Base-by-base conservation (phyloP, 768 basidiomycete genomes). In the Tephrocybe rancida region DNA sequence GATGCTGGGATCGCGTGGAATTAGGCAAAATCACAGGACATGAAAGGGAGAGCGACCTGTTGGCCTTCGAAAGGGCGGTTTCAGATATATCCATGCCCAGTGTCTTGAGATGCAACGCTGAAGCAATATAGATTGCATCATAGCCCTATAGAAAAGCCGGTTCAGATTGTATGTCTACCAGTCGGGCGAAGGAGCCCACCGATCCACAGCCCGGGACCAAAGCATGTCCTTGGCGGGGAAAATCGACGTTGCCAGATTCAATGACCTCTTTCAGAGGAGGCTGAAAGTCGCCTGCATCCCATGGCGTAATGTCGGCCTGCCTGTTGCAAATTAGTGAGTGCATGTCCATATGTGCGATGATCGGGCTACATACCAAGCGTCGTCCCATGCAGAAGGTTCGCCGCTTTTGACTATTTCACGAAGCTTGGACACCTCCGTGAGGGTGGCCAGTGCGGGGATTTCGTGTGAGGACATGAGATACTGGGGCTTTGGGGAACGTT, bases 1-100 rank as follows among this genome's bases (percentile, higher is more conserved):
- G 35, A 37, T 37, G 35, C 35, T 52, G 24, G 3, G 16, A 29
- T 26, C 18, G 19, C 24, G 44, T n/a, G 30, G 35, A 47, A 7
- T 3, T 47, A 10, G 35, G 30, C 22, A 32, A 19, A 7, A 19
- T 42, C 39, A n/a, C n/a, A n/a, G n/a, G 39, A 19, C 21, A 10
- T 42, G 7, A 42, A 19, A 42, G 21, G 7, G 21, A 42, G 21
- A 42, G 7, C n/a, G n/a, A 80, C 79, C 69, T 64, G 5, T 70
- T 72, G 0, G 84, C 85, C 3, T 64, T 69, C 1, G 73, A 57
- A 22, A 87, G 61, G 0, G 87, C 87, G 0, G 76, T 82, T 6
- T 73, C 64, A 0, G 85, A 81, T 3, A 86, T 73, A 57, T 90
- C 88, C 9, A 83, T 63, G 0, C 81, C 86, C 8, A 78, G 50